Evolutionary conservation across 2,329 filamentous ascomycete genomes (phyloP).

Genomic region (Alternaria incomplexa): DNA sequence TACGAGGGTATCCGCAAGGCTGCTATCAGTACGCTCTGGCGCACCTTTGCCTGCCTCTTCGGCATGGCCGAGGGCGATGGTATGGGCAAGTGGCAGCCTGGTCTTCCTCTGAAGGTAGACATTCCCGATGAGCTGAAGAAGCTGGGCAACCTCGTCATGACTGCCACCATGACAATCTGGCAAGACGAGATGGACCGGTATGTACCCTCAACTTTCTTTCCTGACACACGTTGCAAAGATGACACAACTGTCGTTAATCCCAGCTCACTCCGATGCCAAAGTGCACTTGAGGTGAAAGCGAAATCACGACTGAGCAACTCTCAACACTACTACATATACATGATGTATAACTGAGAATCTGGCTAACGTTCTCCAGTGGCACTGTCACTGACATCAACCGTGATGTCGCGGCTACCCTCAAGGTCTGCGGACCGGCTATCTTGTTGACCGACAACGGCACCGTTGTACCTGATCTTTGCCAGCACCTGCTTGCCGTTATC

Average conservation of each 20-base stretch:
- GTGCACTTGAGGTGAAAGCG: conserved; percentile 90
- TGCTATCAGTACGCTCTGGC: conserved; percentile 88
- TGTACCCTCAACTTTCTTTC: conserved; percentile 52
- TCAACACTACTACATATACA: conserved; percentile 48
- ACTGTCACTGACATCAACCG: conserved; percentile 96
- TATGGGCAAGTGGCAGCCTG: conserved; percentile 84
- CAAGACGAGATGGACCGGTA: conserved; percentile 92
- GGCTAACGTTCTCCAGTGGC: conserved; percentile 60
- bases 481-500: conserved; percentile 78
- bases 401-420: conserved; percentile 87
- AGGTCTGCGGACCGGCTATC: conserved; percentile 86
- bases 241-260: conserved; percentile 89
- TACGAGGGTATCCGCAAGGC: conserved; percentile 96
- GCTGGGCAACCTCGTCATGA: conserved; percentile 84
- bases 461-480: conserved; percentile 76
- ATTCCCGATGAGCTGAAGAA: conserved; percentile 81
- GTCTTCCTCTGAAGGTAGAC: conserved; percentile 80
- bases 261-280: conserved; percentile 98
- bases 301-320: conserved; percentile 62
- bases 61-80: conserved; percentile 81
- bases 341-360: conserved; percentile 5
- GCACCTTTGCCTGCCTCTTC: conserved; percentile 90
- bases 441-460: conserved; percentile 69
- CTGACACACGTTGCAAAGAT: conserved; percentile 61
- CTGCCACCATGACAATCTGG: conserved; percentile 84